These are phyloP conservation scores for Penicillium sp. DNA, from an alignment of 2,329 filamentous ascomycete species.

Conservation along the genomic window DNA sequence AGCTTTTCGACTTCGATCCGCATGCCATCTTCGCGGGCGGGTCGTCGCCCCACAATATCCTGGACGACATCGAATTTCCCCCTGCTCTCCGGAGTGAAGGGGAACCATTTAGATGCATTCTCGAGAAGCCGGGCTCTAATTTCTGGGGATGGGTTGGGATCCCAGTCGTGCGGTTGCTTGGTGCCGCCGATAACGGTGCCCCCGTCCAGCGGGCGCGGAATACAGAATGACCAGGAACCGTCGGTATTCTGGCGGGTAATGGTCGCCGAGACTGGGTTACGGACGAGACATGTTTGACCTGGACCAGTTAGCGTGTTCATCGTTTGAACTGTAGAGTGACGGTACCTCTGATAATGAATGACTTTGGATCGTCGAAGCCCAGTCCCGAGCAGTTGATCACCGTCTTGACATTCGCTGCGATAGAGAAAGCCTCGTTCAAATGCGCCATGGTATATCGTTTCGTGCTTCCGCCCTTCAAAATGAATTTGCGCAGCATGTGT, in stretches of 20 bases:
- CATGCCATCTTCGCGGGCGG: constrained; percentile 46
- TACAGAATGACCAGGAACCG: constrained; percentile 59
- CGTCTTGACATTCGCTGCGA: constrained; percentile 32
- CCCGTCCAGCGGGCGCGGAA: constrained; percentile 58
- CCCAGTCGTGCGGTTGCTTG: constrained; percentile 58
- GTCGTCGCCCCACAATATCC: constrained; percentile 46
- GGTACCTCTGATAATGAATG: constrained; percentile 43
- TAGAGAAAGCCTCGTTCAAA: constrained; percentile 37
- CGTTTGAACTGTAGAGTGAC: neutral
- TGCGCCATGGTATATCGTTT: constrained; percentile 27
- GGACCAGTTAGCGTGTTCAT: neutral
- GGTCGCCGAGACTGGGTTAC: constrained; percentile 41
- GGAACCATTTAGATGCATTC: constrained; percentile 40
- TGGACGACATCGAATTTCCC: constrained; percentile 42
- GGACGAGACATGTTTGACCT: constrained; percentile 48
- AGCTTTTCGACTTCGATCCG: constrained; percentile 51
- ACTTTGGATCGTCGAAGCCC: constrained; percentile 42
- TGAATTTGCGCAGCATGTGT: constrained; percentile 40
- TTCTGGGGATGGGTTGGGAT: constrained; percentile 46
- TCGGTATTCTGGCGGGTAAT: constrained; percentile 61
- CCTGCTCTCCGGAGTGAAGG: constrained; percentile 34
- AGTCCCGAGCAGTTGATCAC: constrained; percentile 46
- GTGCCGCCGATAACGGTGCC: constrained; percentile 65
- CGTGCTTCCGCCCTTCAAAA: constrained; percentile 36
- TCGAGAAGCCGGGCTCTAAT: constrained; percentile 48